Percentiles rank a stretch among this genome's conserved stretches.
Conservation (phyloP, 2,329 filamentous ascomycete genomes). For the Fusarium floridanum region DNA sequence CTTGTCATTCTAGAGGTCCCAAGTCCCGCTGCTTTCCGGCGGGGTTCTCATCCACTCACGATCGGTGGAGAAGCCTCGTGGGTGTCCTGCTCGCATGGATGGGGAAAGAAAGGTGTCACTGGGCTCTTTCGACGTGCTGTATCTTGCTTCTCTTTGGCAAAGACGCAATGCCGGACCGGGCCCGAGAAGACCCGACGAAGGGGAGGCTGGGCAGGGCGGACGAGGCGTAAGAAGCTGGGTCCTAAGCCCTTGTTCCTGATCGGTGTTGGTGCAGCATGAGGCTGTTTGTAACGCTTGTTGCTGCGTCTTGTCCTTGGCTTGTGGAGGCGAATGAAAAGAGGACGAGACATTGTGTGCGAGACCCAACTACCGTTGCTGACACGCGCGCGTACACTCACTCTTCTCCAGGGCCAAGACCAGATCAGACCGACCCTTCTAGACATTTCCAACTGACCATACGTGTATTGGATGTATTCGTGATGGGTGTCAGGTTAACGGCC, state of each 20-base stretch:
- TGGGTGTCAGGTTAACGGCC: conserved; percentile 5
- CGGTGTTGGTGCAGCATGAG: conserved; percentile 21
- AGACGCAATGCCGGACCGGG: conserved; percentile 33
- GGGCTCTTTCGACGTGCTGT: neutral
- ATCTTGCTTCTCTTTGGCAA: neutral
- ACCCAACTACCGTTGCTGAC: conserved; percentile 2
- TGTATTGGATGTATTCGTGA: neutral
- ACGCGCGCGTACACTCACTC: neutral
- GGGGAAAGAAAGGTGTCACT: conserved; percentile 1
- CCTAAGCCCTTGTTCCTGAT: conserved; percentile 9
- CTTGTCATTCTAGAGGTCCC: neutral
- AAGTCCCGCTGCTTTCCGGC: conserved; percentile 27
- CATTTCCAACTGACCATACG: conserved; percentile 10
- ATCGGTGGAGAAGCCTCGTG: conserved; percentile 45
- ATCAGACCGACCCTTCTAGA: conserved; percentile 24
- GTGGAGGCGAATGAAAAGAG: conserved; percentile 4
- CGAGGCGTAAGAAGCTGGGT: neutral
- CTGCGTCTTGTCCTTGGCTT: neutral
- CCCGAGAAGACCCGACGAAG: conserved; percentile 40
- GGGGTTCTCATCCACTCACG: conserved; percentile 39
- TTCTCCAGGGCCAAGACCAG: neutral
- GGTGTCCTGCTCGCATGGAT: conserved; percentile 15
- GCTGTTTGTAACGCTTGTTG: conserved; percentile 26
- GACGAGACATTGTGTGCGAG: neutral
- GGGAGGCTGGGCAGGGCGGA: conserved; percentile 20